Percentiles rank a stretch among this genome's conserved stretches.
phyloP scores from a whole-genome alignment of 768 basidiomycete species.

The Termitomyces sp. region DNA sequence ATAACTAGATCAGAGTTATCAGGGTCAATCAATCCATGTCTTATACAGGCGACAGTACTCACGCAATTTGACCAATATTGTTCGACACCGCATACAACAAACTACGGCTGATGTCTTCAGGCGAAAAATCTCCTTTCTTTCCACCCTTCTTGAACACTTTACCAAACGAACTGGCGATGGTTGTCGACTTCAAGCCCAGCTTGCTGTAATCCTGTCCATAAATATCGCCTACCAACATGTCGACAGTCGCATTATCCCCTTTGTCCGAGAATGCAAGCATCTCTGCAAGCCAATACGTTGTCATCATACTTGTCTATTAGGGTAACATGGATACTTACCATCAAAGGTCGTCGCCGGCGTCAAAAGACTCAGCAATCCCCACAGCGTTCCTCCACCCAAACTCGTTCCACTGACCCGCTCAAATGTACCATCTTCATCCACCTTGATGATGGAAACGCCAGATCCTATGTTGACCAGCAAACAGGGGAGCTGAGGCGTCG shows the following conservation, averaged over 20 bases:
- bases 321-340: constrained; percentile 51
- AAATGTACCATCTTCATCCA: constrained; percentile 91
- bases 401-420: constrained; percentile 98
- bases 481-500: constrained; percentile 89
- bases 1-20: constrained; percentile 50
- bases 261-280: constrained; percentile 93
- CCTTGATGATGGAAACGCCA: constrained; percentile 96
- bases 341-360: constrained; percentile 97
- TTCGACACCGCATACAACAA: constrained; percentile 96
- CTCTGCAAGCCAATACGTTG: constrained; percentile 46
- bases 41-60: constrained; percentile 32
- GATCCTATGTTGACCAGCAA: constrained; percentile 97
- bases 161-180: constrained; percentile 97
- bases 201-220: constrained; percentile 97
- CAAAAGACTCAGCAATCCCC: constrained; percentile 91
- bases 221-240: constrained; percentile 99
- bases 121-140: constrained; percentile 72
- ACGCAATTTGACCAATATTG: constrained; percentile 99
- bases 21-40: neutral
- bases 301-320: constrained; percentile 1
- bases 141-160: constrained; percentile 94
- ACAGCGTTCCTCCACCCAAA: constrained; percentile 94
- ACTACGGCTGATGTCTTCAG: constrained; percentile 94
- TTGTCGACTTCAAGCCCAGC: constrained; percentile 94
- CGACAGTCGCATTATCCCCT: constrained; percentile 91